Base-by-base conservation (phyloP, 2,329 filamentous ascomycete species). In the Plenodomus lindquistii region DNA sequence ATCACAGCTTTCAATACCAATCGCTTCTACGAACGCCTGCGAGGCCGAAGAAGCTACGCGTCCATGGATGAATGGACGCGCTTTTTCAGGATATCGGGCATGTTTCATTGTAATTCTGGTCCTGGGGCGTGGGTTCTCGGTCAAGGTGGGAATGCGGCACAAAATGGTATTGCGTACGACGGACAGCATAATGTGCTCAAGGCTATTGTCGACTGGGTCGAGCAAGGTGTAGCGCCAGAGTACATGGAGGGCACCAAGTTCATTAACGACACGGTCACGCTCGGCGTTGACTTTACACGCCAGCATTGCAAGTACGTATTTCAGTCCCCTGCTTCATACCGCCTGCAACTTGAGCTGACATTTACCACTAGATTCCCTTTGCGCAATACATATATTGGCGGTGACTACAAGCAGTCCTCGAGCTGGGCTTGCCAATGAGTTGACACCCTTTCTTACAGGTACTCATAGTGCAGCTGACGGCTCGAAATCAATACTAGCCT, bases 31-130 rank as follows among this genome's bases (percentile, higher is more conserved):
- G n/a, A n/a, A n/a, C n/a, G n/a, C n/a, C n/a, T n/a, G n/a, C n/a
- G n/a, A n/a, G n/a, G n/a, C n/a, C n/a, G n/a, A n/a, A n/a, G n/a
- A n/a, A n/a, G n/a, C n/a, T n/a, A n/a, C n/a, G n/a, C n/a, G n/a
- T n/a, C n/a, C n/a, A 59, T 65, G 54, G 50, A 58, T 24, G 54
- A 63, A 2, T 78, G 75, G 54, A 66, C 76, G 44, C 73, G 80
- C 19, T 76, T 75, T 63, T 83, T 83, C 69, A 73, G 75, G 34
- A 77, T 77, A 58, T 77, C 64, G 37, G 81, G 80, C 3, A 79
- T 82, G 77, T 70, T 66, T 7, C 81, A 83, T 64, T 83, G 80
- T 58, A 64, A 53, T 31, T 70, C 71, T 2, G 80, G 80, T 1
- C 66, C 61, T 0, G 78, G 79, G 0, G 79, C 79, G 1, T 69